phyloP scores from a whole-genome alignment of 2,329 filamentous ascomycete species.

The Microsporum ferrugineum region DNA sequence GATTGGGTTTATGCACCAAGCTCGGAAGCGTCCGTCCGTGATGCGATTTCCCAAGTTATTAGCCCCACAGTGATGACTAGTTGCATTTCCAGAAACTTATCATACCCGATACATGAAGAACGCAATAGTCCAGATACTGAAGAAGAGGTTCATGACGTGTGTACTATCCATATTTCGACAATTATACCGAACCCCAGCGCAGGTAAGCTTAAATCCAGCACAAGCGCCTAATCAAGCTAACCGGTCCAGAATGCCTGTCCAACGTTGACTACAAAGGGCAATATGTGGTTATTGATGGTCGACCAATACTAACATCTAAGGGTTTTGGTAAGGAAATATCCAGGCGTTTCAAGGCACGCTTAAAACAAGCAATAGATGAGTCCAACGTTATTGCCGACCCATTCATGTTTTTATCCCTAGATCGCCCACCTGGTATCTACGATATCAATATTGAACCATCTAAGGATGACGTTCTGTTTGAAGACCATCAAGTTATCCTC shows the following conservation, averaged over 20 bases:
- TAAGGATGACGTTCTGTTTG: slow-evolving; percentile 53
- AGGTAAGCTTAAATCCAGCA: slow-evolving; percentile 17
- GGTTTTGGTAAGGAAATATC: slow-evolving; percentile 45
- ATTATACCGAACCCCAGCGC: slow-evolving; percentile 40
- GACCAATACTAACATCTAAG: slow-evolving; percentile 42
- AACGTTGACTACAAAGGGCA: slow-evolving; percentile 30
- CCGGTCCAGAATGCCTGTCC: slow-evolving; percentile 23
- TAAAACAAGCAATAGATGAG: slow-evolving; percentile 25
- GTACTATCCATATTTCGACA: slow-evolving; percentile 19
- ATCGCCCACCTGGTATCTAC: slow-evolving; percentile 44
- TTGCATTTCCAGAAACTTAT: slow-evolving; percentile 29
- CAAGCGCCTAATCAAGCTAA: not conserved
- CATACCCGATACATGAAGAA: not conserved
- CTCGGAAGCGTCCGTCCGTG: slow-evolving; percentile 34
- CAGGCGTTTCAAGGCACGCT: slow-evolving; percentile 39
- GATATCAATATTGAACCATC: slow-evolving; percentile 53
- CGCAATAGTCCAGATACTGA: not conserved
- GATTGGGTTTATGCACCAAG: slow-evolving; percentile 33
- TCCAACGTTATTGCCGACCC: slow-evolving; percentile 34
- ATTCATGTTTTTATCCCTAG: slow-evolving; percentile 46
- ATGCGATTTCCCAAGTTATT: slow-evolving; percentile 46
- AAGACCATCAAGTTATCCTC: slow-evolving; percentile 36
- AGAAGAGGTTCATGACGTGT: not conserved
- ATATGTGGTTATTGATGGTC: slow-evolving; percentile 47
- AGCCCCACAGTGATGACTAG: slow-evolving; percentile 44